phyloP scores from a whole-genome alignment of 1,284 basidiomycete genomes.

The Schizopora paradoxa region DNA sequence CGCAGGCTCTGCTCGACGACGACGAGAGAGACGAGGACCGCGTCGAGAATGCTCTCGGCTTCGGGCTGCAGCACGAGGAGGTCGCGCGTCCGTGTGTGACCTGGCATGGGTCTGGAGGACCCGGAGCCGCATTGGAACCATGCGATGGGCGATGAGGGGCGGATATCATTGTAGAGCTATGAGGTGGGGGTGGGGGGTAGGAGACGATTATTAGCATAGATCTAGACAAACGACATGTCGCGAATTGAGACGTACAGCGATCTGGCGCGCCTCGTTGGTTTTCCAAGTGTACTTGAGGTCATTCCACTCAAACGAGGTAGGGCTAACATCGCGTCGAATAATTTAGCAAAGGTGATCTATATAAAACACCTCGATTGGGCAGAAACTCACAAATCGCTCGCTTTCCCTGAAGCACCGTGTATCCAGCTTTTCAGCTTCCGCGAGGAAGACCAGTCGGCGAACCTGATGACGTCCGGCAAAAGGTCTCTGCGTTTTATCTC shows the following conservation, averaged over 20 bases:
- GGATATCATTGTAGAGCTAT: conserved; percentile 5
- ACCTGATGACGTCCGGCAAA: conserved; percentile 4
- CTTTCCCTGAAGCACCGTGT: not conserved
- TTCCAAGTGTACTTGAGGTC: conserved; percentile 2
- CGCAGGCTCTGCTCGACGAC: conserved; percentile 7
- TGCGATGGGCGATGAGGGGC: not conserved
- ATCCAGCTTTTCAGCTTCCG: conserved; percentile 1
- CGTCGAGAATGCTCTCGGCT: conserved; percentile 3
- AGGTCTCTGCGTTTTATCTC: conserved; percentile 9
- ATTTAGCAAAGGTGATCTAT: too few relatives aligned
- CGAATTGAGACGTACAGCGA: not conserved
- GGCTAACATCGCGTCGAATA: too few relatives aligned
- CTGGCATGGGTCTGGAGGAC: too few relatives aligned
- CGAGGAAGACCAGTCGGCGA: not conserved
- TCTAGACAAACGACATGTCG: not conserved
- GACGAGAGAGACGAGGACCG: conserved; percentile 4
- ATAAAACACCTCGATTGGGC: not conserved
- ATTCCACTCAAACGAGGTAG: conserved; percentile 6
- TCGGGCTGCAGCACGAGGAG: conserved; percentile 2
- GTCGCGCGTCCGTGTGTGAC: too few relatives aligned
- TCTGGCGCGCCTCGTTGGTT: conserved; percentile 4
- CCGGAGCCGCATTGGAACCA: conserved; percentile 9
- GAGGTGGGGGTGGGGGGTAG: too few relatives aligned
- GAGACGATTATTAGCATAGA: not conserved
- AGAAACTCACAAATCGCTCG: conserved; percentile 5